Evolutionary conservation across 208 protist species (phyloP).

Genomic region (Trypanosoma conorhini): DNA sequence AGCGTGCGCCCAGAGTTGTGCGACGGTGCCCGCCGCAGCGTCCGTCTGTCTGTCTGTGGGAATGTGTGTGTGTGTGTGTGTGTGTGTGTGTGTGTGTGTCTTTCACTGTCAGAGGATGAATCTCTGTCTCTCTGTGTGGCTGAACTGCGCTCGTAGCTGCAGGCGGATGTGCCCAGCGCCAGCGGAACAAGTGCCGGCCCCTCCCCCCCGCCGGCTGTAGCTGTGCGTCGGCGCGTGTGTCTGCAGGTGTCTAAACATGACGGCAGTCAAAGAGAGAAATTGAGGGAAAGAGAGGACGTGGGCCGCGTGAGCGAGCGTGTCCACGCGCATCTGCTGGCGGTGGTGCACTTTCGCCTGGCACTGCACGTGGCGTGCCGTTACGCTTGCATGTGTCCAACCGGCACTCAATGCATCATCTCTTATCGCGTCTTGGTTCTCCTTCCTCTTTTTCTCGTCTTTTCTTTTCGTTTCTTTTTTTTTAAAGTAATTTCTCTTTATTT

Average conservation of each 20-base stretch:
- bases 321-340: too few species aligned
- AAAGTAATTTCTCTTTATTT: too few species aligned
- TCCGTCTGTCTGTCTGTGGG: neutral
- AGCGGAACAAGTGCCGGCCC: neutral
- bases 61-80: neutral
- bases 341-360: too few species aligned
- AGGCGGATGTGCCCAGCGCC: neutral
- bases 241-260: neutral
- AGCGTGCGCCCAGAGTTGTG: neutral
- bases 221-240: too few species aligned
- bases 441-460: too few species aligned
- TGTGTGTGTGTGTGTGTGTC: conserved; percentile 17
- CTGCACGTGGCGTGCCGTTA: neutral
- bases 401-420: conserved; percentile 3
- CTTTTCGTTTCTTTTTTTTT: too few species aligned
- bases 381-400: neutral
- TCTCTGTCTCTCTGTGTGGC: too few species aligned
- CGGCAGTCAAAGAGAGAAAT: neutral
- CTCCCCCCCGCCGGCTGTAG: too few species aligned
- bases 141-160: neutral
- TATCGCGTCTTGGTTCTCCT: conserved; percentile 4
- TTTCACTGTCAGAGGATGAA: too few species aligned
- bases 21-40: neutral
- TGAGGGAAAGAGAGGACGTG: too few species aligned
- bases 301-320: too few species aligned